Evolutionary conservation across 1,284 basidiomycete species (phyloP).

Genomic region (Naganishia albida): DNA sequence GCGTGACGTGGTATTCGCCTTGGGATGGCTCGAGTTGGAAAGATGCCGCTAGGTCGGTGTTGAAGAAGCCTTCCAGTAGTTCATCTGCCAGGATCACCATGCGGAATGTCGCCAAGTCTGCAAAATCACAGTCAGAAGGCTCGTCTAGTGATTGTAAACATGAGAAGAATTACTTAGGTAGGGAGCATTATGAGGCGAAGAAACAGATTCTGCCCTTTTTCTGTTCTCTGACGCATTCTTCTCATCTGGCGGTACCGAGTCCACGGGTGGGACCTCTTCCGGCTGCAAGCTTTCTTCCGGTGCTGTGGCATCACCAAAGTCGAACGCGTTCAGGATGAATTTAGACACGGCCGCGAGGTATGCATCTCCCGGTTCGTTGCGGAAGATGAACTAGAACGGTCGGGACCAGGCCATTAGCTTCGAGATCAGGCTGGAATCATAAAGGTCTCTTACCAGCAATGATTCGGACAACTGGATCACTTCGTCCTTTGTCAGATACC

Average conservation of each 20-base stretch:
- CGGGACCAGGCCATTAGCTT: too few species aligned
- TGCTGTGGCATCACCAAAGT: slow-evolving; percentile 84
- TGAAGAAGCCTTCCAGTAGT: slow-evolving; percentile 90
- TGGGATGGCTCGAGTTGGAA: slow-evolving; percentile 76
- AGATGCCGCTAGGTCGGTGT: slow-evolving; percentile 79
- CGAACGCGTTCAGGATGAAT: slow-evolving; percentile 95
- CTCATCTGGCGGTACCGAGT: slow-evolving; percentile 41
- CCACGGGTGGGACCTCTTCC: slow-evolving; percentile 43
- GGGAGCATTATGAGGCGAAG: slow-evolving; percentile 66
- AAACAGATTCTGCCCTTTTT: slow-evolving; percentile 54
- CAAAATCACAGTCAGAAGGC: not conserved
- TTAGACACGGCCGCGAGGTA: slow-evolving; percentile 93
- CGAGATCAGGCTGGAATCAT: not conserved
- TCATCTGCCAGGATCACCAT: slow-evolving; percentile 97
- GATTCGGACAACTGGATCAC: slow-evolving; percentile 88
- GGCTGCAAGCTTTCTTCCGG: slow-evolving; percentile 58
- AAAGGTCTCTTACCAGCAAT: slow-evolving; percentile 78
- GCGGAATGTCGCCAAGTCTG: slow-evolving; percentile 70
- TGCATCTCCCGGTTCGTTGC: slow-evolving; percentile 93
- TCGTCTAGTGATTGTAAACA: not conserved
- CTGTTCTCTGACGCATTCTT: slow-evolving; percentile 57
- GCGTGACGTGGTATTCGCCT: slow-evolving; percentile 60
- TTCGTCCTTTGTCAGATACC: slow-evolving; percentile 92
- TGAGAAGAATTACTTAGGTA: slow-evolving; percentile 64
- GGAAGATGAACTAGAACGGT: slow-evolving; percentile 82